Evolutionary conservation across 305 asterid genomes (phyloP).

Genomic region (Solanum hybrid): DNA sequence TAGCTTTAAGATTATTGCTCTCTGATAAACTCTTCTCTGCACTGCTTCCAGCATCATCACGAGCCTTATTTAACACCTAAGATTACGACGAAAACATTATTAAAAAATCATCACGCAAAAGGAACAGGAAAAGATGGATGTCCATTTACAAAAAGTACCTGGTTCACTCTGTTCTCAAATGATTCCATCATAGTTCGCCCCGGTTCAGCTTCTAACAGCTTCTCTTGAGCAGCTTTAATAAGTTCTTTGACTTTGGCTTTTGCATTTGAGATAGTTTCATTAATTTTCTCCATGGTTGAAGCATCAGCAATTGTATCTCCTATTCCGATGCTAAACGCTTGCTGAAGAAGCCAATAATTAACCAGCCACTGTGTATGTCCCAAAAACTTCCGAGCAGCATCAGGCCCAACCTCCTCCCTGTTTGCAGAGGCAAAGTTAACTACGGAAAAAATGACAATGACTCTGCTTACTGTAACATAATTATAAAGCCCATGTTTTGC

Average conservation of each 20-base stretch:
- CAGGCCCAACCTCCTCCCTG: conserved; percentile 99
- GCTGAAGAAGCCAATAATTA: conserved; percentile 96
- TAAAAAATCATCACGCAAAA: background rate
- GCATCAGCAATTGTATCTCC: conserved; percentile 99
- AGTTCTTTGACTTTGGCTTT: conserved; percentile 88
- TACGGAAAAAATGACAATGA: background rate
- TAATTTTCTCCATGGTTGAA: conserved; percentile 76
- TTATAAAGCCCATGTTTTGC: background rate
- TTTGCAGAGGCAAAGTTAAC: conserved; percentile 5
- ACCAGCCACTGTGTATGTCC: conserved; percentile 99
- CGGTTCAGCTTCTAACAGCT: conserved; percentile 93
- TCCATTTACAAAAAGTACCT: conserved; percentile 36
- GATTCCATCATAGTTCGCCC: conserved; percentile 98
- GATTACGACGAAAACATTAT: conserved; percentile 11
- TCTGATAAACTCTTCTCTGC: conserved; percentile 95
- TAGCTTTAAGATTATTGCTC: conserved; percentile 96
- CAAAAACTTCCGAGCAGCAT: conserved; percentile 96
- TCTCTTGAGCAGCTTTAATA: conserved; percentile 60
- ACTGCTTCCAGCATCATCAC: conserved; percentile 99
- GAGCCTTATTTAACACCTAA: conserved; percentile 96
- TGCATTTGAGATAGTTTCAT: conserved; percentile 77
- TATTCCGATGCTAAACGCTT: conserved; percentile 94
- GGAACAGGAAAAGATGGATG: background rate
- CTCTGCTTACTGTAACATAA: background rate
- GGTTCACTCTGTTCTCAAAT: conserved; percentile 94